A percentile compares a stretch with the other conserved stretches of the same genome.
phyloP scores from a whole-genome alignment of 2,329 filamentous ascomycete genomes.

The Cercospora berteroae region DNA sequence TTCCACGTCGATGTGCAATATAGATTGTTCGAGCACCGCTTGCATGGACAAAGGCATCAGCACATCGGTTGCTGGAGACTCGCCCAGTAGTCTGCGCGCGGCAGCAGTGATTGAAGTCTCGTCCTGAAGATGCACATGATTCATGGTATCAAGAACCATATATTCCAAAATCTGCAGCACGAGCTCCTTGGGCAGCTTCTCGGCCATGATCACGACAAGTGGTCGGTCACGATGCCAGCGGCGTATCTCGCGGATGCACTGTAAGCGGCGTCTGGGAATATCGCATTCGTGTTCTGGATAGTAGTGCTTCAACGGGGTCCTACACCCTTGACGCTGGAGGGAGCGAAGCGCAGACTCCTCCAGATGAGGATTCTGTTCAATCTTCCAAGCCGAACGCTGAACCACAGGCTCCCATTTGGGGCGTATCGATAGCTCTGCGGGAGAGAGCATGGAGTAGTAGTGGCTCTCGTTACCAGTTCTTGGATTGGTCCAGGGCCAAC shows the following conservation, averaged over 20 bases:
- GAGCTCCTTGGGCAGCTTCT: conserved; percentile 18
- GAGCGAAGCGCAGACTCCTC: conserved; percentile 15
- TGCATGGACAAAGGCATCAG: conserved; percentile 15
- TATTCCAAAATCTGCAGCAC: conserved; percentile 18
- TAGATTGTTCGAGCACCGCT: conserved; percentile 16
- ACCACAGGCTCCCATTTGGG: conserved; percentile 18
- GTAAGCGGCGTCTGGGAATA: conserved; percentile 11
- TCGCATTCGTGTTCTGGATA: conserved; percentile 14
- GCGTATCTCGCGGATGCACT: conserved; percentile 15
- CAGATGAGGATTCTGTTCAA: conserved; percentile 11
- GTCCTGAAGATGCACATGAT: conserved; percentile 1
- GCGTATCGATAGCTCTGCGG: not conserved
- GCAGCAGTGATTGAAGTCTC: not conserved
- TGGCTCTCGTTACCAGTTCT: not conserved
- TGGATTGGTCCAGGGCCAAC: not conserved
- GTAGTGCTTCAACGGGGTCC: conserved; percentile 15
- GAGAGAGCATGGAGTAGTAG: not conserved
- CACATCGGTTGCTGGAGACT: not conserved
- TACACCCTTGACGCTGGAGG: conserved; percentile 18
- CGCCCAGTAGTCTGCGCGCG: conserved; percentile 13
- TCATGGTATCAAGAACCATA: conserved; percentile 12
- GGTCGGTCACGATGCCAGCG: conserved; percentile 16
- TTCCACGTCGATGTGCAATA: conserved; percentile 9
- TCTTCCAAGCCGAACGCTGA: conserved; percentile 4
- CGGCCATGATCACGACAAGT: conserved; percentile 11